phyloP scores from a whole-genome alignment of 129 eudicot genomes.

The Scalesia atractyloides region DNA sequence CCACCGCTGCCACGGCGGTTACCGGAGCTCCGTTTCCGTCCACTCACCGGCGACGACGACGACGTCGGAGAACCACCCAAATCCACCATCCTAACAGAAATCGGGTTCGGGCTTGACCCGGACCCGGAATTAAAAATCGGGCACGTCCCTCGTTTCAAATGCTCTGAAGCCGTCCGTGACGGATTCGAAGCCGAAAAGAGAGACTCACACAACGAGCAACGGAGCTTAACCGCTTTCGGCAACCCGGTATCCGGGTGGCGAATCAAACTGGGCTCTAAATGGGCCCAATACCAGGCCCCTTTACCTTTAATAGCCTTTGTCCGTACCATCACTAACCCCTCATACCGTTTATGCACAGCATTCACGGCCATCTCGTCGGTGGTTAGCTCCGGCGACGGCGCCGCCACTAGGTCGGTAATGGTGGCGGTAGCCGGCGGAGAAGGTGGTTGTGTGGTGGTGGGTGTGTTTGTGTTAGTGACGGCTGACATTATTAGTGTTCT shows the following conservation, averaged over 20 bases:
- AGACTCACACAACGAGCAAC: slow-evolving; percentile 74
- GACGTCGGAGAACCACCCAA: slow-evolving; percentile 36
- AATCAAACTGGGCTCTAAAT: slow-evolving; percentile 76
- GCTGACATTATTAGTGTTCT: slow-evolving; percentile 46
- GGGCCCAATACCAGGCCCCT: slow-evolving; percentile 99
- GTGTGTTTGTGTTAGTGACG: slow-evolving; percentile 21
- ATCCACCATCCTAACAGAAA: slow-evolving; percentile 43
- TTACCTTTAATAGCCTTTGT: slow-evolving; percentile 87
- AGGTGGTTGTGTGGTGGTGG: slow-evolving; percentile 35
- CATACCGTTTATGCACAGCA: slow-evolving; percentile 76
- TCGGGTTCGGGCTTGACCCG: slow-evolving; percentile 48
- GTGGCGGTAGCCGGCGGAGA: slow-evolving; percentile 14
- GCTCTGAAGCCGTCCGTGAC: slow-evolving; percentile 94
- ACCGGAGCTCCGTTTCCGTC: slow-evolving; percentile 52
- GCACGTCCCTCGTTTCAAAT: slow-evolving; percentile 88
- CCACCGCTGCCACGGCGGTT: neutral
- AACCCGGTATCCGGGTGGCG: slow-evolving; percentile 61
- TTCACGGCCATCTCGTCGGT: slow-evolving; percentile 69
- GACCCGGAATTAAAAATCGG: slow-evolving; percentile 57
- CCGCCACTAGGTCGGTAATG: slow-evolving; percentile 22
- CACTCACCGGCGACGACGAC: slow-evolving; percentile 42
- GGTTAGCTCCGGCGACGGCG: slow-evolving; percentile 9
- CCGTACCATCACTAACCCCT: slow-evolving; percentile 80
- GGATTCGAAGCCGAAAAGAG: slow-evolving; percentile 93
- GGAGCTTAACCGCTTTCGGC: slow-evolving; percentile 86